Evolutionary conservation across 2,329 filamentous ascomycete genomes (phyloP), one percentile per base, ranked within the genome.

Genomic region (Colletotrichum musae): DNA sequence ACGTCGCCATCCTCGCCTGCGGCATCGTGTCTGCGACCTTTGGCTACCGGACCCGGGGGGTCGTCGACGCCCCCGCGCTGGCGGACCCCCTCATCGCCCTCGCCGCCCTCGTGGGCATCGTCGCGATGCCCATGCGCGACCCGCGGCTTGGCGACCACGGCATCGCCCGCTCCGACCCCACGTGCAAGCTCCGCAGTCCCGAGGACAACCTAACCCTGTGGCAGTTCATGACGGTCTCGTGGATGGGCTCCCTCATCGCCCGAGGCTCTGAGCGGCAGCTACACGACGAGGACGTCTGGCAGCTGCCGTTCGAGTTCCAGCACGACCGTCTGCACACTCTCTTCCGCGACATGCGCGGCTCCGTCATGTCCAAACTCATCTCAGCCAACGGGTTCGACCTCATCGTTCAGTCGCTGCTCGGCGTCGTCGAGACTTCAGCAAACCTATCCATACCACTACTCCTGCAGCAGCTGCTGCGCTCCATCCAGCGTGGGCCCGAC

Each of bases 221-320:
- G 87, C 92, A 95, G 73, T 97, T 94, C 80, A 92, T 95, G 88
- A 91, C 89, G 6, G 92, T 97, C 32, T 93, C 89, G 0, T 97
- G 94, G 94, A 91, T 97, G 81, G 83, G 84, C 0, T 92, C 94
- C 0, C 80, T 97, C 6, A 94, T 97, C 13, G 81, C 83, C 1
- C 79, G 90, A 26, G 93, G 92, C 1, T 87, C 84, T 50, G 82
- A 84, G 36, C 85, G 89, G 48, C 91, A 94, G 73, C 83, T 97
- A 9, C 83, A 94, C 43, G 91, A 94, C 47, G 87, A 91, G 45
- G 94, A 97, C 76, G 92, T 97, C 2, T 97, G 94, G 94, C 83
- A 87, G 47, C 81, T 97, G 0, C 90, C 91, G 0, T 93, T 90
- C 73, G 92, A 96, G 61, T 97, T 95, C 71, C 94, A 97, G 74